Base-by-base conservation (phyloP, 78 protist genomes). In the Tieghemostelium lacteum region DNA sequence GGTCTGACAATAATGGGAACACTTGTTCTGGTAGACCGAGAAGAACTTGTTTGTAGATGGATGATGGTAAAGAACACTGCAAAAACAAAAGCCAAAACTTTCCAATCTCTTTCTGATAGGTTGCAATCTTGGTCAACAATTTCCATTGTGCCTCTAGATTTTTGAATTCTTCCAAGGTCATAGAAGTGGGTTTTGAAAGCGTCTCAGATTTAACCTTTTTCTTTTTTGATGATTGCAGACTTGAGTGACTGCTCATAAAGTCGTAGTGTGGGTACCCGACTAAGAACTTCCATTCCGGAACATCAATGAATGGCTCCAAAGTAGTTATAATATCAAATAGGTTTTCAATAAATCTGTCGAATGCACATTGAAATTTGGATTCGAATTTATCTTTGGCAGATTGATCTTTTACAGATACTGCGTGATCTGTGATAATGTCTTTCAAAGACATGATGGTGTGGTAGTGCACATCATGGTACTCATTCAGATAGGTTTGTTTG, bases 21-120 rank as follows among this genome's bases (percentile, higher is more conserved):
- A 80, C 88, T 39, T 62, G 75, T 3, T 80, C 88, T n/a, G 88
- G 88, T 40, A 80, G 31, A 57, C 88, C 88, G 4, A 80, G 54
- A 14, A 80, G 29, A 22, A 80, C 88, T 67, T 80, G 88, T 67
- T 80, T 80, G 37, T 80, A 80, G 26, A 80, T 80, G 19, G 88
- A 67, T 39, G 52, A 24, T 80, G 88, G 76, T 37, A 80, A 55
- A 55, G 75, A 67, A 16, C 65, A 10, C 0, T 57, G 29, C 2
- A 80, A 34, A 42, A 80, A 80, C 20, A 58, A 50, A 16, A 65
- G 26, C 88, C 88, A 80, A 39, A 60, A 39, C 31, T 67, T 80
- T 39, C 71, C 54, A 37, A 80, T 67, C 0, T n/a, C 20, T 6
- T 16, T 22, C 67, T 57, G 55, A 29, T 80, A 67, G 0, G 75